Percentiles rank a stretch among this genome's conserved stretches.
These are phyloP conservation scores for Candida arabinofermentans DNA, from an alignment of 805 yeast species.

Conservation along the genomic window DNA sequence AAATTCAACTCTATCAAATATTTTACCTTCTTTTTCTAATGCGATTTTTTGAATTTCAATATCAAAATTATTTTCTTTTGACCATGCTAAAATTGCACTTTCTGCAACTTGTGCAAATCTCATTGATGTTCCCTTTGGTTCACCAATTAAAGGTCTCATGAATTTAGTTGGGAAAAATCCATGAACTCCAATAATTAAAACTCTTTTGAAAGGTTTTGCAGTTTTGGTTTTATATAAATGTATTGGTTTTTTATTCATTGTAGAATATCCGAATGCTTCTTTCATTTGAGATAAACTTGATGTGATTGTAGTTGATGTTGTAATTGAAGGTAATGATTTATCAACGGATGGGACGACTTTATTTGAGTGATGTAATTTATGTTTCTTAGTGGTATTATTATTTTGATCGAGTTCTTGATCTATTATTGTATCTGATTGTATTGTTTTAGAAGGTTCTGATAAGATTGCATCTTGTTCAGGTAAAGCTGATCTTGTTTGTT, in stretches of 20 bases:
- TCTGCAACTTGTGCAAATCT: constrained; percentile 92
- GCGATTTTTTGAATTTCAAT: constrained; percentile 84
- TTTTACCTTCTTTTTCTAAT: constrained; percentile 88
- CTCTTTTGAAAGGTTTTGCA: constrained; percentile 41
- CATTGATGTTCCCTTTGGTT: constrained; percentile 93
- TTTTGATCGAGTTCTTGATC: neutral
- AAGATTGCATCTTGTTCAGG: constrained; percentile 19
- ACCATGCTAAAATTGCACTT: constrained; percentile 66
- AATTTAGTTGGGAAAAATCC: constrained; percentile 92
- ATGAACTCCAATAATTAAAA: constrained; percentile 87
- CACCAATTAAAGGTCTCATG: constrained; percentile 83
- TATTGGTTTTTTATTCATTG: constrained; percentile 2
- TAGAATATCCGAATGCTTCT: constrained; percentile 14
- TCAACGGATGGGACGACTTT: constrained; percentile 28
- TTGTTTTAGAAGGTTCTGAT: constrained; percentile 18
- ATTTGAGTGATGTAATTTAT: constrained; percentile 13
- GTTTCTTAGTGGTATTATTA: constrained; percentile 6
- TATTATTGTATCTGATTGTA: constrained; percentile 1
- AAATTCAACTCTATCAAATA: constrained; percentile 78
- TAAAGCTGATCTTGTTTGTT: neutral
- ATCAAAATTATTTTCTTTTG: constrained; percentile 38
- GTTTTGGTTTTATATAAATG: constrained; percentile 19
- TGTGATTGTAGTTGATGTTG: constrained; percentile 8
- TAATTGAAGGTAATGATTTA: constrained; percentile 22
- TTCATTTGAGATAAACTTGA: constrained; percentile 14